Evolutionary conservation across 805 yeast species (phyloP), one percentile per base, ranked within the genome.

Genomic region (Metschnikowia chrysomelidarum): DNA sequence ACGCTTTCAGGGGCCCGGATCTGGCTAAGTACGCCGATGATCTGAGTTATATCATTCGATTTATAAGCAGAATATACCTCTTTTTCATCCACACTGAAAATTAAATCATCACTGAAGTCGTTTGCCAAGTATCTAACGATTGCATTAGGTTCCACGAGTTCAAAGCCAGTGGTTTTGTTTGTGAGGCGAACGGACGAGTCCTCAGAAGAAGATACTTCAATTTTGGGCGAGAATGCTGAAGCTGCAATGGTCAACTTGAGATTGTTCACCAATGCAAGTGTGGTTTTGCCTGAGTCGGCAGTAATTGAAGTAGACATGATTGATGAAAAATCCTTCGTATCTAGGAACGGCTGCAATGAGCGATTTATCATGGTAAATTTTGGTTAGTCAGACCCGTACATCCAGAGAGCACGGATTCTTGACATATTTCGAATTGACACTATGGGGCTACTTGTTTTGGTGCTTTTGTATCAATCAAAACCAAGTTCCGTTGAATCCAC

Each of bases 61-160:
- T 67, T 65, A 38, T 71, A 49, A 10, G 70, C 67, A 2, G 59
- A 46, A 44, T 67, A 69, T 20, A 76, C 55, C n/a, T 43, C 42
- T 16, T 64, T 54, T 53, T 77, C 82, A 44, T 73, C 77, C 15
- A 60, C 55, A 8, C 54, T 57, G 28, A 71, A 59, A 11, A 64
- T 53, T 9, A 51, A 44, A 18, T 60, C 51, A 7, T 34, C 48
- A 5, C 58, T 37, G 42, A 77, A 80, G 43, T 77, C 79, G 15
- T 64, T 57, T 24, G 76, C 64, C 43, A 80, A 60, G 50, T 77
- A 83, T 56, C 79, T 78, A 43, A 82, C 80, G 34, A 82, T 78
- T 14, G 93, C 79, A 53, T 82, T 80, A 14, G 86, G 68, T 56
- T 82, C 87, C 38, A 68, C 60, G 43, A 83, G 66, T 47, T 71